Conservation (phyloP, 345 rosid species). For the Reutealis trisperma region DNA sequence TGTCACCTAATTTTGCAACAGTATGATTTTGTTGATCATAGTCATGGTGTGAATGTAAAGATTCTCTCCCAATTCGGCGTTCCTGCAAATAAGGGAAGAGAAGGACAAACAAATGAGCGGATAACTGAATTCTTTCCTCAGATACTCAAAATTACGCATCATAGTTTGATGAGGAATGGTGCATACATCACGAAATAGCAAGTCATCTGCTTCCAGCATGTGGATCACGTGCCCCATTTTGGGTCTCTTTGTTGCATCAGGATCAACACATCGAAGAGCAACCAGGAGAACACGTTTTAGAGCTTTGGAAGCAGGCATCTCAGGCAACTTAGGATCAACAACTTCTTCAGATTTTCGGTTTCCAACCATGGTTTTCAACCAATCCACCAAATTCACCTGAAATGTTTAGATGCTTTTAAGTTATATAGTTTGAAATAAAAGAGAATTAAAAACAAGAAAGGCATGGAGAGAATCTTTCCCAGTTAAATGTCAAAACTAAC, state of each 20-base stretch:
- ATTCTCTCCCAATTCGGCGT: conserved; percentile 42
- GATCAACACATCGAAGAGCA: conserved; percentile 91
- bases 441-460: neutral
- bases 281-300: conserved; percentile 81
- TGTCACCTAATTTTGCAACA: conserved; percentile 32
- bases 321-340: conserved; percentile 80
- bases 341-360: conserved; percentile 86
- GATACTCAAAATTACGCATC: neutral
- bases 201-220: conserved; percentile 98
- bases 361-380: conserved; percentile 90
- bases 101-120: neutral
- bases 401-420: conserved; percentile 16
- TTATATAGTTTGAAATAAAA: conserved; percentile 5
- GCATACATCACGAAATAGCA: conserved; percentile 75
- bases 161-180: conserved; percentile 1
- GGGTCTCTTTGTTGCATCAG: conserved; percentile 92
- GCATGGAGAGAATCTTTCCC: neutral
- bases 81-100: conserved; percentile 37
- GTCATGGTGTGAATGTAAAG: conserved; percentile 31
- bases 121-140: conserved; percentile 10
- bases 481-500: conserved; percentile 37
- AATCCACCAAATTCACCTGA: conserved; percentile 92
- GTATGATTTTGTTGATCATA: conserved; percentile 27
- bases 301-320: conserved; percentile 85
- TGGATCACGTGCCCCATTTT: conserved; percentile 96